phyloP scores from a whole-genome alignment of 2,329 filamentous ascomycete species.

The Cladosporium halotolerans region DNA sequence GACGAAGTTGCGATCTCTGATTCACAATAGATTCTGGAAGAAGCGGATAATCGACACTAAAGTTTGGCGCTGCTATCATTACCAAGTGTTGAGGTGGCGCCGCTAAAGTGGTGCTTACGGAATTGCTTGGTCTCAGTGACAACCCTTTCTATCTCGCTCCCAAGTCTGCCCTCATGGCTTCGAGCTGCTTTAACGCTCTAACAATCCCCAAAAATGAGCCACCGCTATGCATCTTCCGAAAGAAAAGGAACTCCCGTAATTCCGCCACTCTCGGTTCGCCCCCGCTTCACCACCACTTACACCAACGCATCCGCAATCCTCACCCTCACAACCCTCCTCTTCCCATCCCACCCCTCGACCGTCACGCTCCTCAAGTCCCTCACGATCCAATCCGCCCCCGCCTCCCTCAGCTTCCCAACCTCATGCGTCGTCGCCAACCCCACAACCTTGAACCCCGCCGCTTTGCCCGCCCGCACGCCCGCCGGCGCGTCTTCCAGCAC shows the following conservation, averaged over 20 bases:
- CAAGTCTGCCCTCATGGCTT: too few species aligned
- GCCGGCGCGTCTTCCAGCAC: slow-evolving; percentile 88
- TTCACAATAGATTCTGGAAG: too few species aligned
- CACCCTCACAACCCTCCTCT: slow-evolving; percentile 56
- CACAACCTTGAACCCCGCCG: slow-evolving; percentile 76
- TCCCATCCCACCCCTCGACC: slow-evolving; percentile 49
- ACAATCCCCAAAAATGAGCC: too few species aligned
- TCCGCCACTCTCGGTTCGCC: too few species aligned
- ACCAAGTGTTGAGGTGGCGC: too few species aligned
- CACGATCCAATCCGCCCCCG: slow-evolving; percentile 84
- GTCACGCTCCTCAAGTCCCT: slow-evolving; percentile 68
- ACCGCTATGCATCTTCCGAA: not conserved
- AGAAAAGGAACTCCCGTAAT: not conserved
- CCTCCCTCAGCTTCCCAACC: slow-evolving; percentile 61
- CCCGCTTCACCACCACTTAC: slow-evolving; percentile 5
- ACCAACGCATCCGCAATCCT: slow-evolving; percentile 60
- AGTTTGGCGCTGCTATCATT: too few species aligned
- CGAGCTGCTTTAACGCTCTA: too few species aligned
- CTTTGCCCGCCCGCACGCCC: slow-evolving; percentile 76
- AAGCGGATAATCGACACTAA: too few species aligned
- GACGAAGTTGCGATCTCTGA: too few species aligned
- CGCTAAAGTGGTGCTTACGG: too few species aligned
- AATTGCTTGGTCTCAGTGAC: too few species aligned
- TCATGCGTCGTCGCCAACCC: slow-evolving; percentile 81
- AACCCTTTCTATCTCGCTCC: too few species aligned